phyloP scores from a whole-genome alignment of 768 basidiomycete genomes.

The Thelephora ganbajun region DNA sequence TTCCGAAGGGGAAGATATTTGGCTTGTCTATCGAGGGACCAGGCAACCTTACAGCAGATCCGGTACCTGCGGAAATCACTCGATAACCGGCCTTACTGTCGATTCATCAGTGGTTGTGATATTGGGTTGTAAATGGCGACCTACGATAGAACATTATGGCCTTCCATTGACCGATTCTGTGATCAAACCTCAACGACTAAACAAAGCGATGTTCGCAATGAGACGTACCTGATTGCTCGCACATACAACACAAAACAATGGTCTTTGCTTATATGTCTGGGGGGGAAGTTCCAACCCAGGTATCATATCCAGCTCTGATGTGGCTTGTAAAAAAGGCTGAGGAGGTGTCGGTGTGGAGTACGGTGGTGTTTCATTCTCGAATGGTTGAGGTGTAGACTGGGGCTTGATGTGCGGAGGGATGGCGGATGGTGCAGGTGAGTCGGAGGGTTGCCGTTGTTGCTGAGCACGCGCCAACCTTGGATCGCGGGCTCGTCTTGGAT shows the following conservation, averaged over 20 bases:
- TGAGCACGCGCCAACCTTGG: slow-evolving; percentile 55
- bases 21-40: slow-evolving; percentile 96
- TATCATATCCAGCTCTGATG: slow-evolving; percentile 12
- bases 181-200: slow-evolving; percentile 5
- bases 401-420: slow-evolving; percentile 1
- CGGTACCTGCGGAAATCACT: slow-evolving; percentile 91
- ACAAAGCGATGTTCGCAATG: neutral
- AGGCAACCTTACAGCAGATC: slow-evolving; percentile 91
- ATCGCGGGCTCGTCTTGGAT: slow-evolving; percentile 69
- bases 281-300: slow-evolving; percentile 2
- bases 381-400: slow-evolving; percentile 6
- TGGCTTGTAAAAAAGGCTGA: slow-evolving; percentile 11
- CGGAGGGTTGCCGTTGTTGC: neutral
- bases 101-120: slow-evolving; percentile 5
- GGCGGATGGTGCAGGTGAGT: slow-evolving; percentile 7
- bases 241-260: slow-evolving; percentile 94
- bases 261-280: slow-evolving; percentile 43
- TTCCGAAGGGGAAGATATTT: slow-evolving; percentile 93
- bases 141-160: slow-evolving; percentile 79
- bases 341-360: slow-evolving; percentile 14
- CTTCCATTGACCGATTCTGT: slow-evolving; percentile 98
- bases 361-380: slow-evolving; percentile 2
- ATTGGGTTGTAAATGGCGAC: slow-evolving; percentile 18
- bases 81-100: slow-evolving; percentile 78
- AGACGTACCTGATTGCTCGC: slow-evolving; percentile 89